Evolutionary conservation across 2,329 filamentous ascomycete species (phyloP).

Genomic region (Emmonsiellopsis sp.): DNA sequence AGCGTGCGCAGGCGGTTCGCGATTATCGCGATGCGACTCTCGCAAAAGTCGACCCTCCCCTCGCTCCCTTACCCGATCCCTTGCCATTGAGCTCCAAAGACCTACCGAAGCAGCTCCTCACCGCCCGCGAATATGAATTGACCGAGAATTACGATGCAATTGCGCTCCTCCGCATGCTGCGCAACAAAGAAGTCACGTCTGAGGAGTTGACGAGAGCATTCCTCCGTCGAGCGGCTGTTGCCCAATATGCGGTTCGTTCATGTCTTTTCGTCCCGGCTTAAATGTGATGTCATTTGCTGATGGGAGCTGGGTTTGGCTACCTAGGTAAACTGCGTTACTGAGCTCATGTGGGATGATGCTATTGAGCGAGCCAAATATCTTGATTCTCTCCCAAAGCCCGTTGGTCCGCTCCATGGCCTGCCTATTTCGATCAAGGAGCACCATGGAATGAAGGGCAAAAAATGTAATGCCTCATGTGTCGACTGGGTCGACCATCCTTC

Average conservation of each 20-base stretch:
- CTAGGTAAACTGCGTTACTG: slow-evolving; percentile 49
- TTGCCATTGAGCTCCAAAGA: slow-evolving; percentile 13
- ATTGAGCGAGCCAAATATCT: slow-evolving; percentile 38
- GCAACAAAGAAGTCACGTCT: slow-evolving; percentile 35
- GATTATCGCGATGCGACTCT: slow-evolving; percentile 17
- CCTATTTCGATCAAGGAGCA: slow-evolving; percentile 46
- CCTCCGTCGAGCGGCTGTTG: slow-evolving; percentile 45
- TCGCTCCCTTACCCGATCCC: slow-evolving; percentile 8
- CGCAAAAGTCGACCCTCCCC: slow-evolving; percentile 16
- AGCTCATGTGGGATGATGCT: slow-evolving; percentile 44
- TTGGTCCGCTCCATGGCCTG: slow-evolving; percentile 54
- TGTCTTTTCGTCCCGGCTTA: slow-evolving; percentile 19
- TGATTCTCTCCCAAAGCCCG: slow-evolving; percentile 34
- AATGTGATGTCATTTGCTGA: background rate
- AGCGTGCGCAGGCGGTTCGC: slow-evolving; percentile 13
- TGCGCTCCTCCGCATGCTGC: slow-evolving; percentile 33
- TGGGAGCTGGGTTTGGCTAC: background rate
- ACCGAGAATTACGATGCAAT: slow-evolving; percentile 41
- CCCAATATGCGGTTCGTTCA: slow-evolving; percentile 40
- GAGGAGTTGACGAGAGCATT: slow-evolving; percentile 45
- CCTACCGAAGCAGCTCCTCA: slow-evolving; percentile 40
- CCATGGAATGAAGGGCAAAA: slow-evolving; percentile 42
- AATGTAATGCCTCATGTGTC: slow-evolving; percentile 42
- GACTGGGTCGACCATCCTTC: slow-evolving; percentile 8
- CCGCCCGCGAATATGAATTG: slow-evolving; percentile 40